Base-by-base conservation (phyloP, 1,139 yeast genomes). In the Casaregolazyma lundiana region DNA sequence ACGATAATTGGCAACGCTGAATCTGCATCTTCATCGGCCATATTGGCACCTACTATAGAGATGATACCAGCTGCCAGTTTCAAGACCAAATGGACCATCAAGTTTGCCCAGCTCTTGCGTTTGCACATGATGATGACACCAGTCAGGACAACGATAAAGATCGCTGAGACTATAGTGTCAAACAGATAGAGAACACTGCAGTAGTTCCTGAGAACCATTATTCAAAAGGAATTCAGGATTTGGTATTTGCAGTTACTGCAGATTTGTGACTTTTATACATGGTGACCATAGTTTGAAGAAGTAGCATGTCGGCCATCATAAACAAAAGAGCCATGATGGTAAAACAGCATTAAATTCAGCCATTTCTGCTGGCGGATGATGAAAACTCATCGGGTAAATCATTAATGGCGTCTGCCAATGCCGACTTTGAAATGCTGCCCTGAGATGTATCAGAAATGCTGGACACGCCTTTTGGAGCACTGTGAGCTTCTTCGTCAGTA, bases 361-460 rank as follows among this genome's bases (percentile, higher is more conserved):
- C 42, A 30, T 29, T 29, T 11, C 21, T 21, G 26, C 44, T 44
- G 11, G 43, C 29, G 11, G 44, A 44, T 13, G 44, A 41, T 3
- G 41, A 44, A 6, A 35, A 17, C 29, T 21, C 42, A 29, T 20
- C 46, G 8, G 36, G 30, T n/a, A 32, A n/a, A 15, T 40, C 41
- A 34, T 35, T 35, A 30, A 41, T 36, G 16, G 32, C 40, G 16
- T 41, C 49, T 45, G 32, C 38, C 24, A 44, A 21, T 22, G 29
- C 29, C 11, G 46, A 24, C 7, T 24, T 30, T 5, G 35, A 18
- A 20, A 41, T 18, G n/a, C 44, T 41, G n/a, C 40, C 39, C 18
- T 41, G 51, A 11, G 53, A 50, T n/a, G 45, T 19, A 43, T 50
- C 53, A 6, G 53, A 48, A n/a, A 48, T 30, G 17, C 47, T 43